Conservation (phyloP, 441 rosid genomes). For the Capsella rubella region DNA sequence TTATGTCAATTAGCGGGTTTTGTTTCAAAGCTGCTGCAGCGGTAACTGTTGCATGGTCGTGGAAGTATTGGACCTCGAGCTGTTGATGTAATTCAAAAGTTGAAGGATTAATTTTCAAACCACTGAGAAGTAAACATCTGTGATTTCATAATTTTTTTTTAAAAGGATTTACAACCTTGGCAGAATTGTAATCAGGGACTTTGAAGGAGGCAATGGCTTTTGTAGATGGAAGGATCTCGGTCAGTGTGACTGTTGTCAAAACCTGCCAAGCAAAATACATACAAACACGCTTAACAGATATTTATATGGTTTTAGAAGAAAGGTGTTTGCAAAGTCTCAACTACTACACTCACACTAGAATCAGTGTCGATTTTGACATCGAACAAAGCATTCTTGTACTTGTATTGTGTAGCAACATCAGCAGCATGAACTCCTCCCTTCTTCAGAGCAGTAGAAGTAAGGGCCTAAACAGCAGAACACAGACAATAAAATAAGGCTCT, state of each 20-base stretch:
- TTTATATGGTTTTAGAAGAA: not conserved
- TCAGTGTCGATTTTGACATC: slow-evolving; percentile 85
- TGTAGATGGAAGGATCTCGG: slow-evolving; percentile 82
- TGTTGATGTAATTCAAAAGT: slow-evolving; percentile 41
- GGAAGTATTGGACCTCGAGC: slow-evolving; percentile 91
- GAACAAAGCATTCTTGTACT: slow-evolving; percentile 68
- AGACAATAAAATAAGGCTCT: not conserved
- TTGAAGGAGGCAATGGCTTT: slow-evolving; percentile 78
- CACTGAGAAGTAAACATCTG: not conserved
- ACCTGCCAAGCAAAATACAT: slow-evolving; percentile 54
- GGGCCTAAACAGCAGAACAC: slow-evolving; percentile 55
- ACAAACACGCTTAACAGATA: slow-evolving; percentile 11
- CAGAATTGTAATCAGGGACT: slow-evolving; percentile 77
- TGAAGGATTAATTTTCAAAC: not conserved
- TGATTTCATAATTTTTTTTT: not conserved
- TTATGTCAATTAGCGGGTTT: slow-evolving; percentile 70
- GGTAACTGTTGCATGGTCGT: slow-evolving; percentile 79
- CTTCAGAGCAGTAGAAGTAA: slow-evolving; percentile 76
- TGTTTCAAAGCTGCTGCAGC: slow-evolving; percentile 72
- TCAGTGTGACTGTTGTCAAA: slow-evolving; percentile 66
- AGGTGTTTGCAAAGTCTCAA: not conserved
- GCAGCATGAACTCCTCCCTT: slow-evolving; percentile 85
- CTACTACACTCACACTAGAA: slow-evolving; percentile 58
- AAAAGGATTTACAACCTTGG: slow-evolving; percentile 54
- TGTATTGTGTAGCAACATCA: slow-evolving; percentile 79